These are phyloP conservation scores for Pezicula carpinea DNA, from an alignment of 2,329 filamentous ascomycete species.

Conservation along the genomic window DNA sequence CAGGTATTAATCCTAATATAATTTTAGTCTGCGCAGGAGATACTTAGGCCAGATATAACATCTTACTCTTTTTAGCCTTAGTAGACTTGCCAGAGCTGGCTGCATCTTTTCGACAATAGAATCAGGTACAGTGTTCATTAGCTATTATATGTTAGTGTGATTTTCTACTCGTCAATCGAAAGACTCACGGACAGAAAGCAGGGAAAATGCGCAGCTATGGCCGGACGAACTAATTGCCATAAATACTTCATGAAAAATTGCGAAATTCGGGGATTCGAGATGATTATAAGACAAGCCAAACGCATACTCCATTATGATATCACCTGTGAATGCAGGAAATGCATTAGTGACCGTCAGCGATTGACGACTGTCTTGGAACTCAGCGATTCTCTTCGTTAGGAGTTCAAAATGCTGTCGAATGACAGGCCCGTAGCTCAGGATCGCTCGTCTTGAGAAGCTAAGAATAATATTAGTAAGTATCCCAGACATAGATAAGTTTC, in stretches of 20 bases:
- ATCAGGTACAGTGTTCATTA: not conserved
- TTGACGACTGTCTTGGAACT: not conserved
- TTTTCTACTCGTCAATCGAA: not conserved
- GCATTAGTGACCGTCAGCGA: constrained; percentile 1
- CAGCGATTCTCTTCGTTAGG: not conserved
- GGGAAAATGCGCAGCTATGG: not conserved
- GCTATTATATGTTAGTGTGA: not conserved
- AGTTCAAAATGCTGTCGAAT: constrained; percentile 1
- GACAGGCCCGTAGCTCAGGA: not conserved
- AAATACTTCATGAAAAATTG: constrained; percentile 1
- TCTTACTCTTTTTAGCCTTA: not conserved
- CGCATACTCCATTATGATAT: constrained; percentile 5
- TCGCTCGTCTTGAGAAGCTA: constrained; percentile 1
- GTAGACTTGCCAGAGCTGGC: not conserved
- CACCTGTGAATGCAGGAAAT: constrained; percentile 1
- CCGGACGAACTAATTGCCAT: not conserved
- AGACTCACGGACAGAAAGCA: not conserved
- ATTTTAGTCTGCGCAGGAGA: too few species aligned
- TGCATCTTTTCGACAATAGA: not conserved
- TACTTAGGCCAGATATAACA: too few species aligned
- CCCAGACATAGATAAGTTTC: not conserved
- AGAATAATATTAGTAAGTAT: not conserved
- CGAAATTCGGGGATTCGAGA: not conserved
- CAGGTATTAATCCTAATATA: too few species aligned
- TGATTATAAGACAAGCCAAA: not conserved